Evolutionary conservation across 306 rosid genomes (phyloP).

Genomic region (Sicyos edulis): DNA sequence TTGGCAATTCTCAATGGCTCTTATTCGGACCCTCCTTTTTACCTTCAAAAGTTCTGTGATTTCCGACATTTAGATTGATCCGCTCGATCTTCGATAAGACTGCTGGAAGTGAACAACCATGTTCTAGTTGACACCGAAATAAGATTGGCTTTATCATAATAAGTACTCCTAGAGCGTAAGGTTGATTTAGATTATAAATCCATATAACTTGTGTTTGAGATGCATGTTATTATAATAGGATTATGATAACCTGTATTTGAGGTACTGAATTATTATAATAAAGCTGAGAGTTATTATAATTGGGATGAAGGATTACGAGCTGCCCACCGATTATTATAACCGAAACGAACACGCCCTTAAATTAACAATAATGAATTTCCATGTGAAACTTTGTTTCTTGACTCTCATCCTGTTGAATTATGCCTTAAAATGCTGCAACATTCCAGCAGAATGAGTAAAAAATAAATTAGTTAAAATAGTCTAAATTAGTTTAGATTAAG

Average conservation of each 20-base stretch:
- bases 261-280: too few species aligned
- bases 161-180: background rate
- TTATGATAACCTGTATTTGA: too few species aligned
- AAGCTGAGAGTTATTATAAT: too few species aligned
- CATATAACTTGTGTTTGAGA: too few species aligned
- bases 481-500: too few species aligned
- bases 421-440: too few species aligned
- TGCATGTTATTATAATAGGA: too few species aligned
- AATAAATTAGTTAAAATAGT: too few species aligned
- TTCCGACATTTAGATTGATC: slow-evolving; percentile 46
- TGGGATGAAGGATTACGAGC: too few species aligned
- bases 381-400: background rate
- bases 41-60: slow-evolving; percentile 47
- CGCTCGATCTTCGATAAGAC: background rate
- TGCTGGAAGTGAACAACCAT: background rate
- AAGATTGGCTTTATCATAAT: background rate
- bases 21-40: slow-evolving; percentile 61
- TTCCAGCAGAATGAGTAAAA: too few species aligned
- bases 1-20: slow-evolving; percentile 70
- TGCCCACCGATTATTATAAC: too few species aligned
- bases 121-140: background rate
- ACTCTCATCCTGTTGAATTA: background rate
- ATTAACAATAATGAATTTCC: background rate
- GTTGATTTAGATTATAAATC: background rate
- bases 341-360: too few species aligned